Conservation (phyloP, 1,284 basidiomycete genomes). For the Malassezia brasiliensis region DNA sequence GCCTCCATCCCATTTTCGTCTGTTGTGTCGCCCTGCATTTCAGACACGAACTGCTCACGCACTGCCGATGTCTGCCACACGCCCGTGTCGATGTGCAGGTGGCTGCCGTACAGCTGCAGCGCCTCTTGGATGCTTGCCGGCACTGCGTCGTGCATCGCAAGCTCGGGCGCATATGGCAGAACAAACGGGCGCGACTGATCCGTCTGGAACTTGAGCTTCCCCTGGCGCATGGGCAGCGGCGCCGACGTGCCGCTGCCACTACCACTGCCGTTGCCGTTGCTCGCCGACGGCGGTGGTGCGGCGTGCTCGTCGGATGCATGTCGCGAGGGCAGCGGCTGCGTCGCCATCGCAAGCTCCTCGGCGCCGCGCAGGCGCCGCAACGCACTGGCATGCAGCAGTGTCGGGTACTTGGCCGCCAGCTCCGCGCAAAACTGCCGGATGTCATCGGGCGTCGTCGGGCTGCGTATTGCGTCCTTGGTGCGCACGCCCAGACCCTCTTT, state of each 20-base stretch:
- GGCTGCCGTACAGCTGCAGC: constrained; percentile 74
- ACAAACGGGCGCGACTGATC: constrained; percentile 89
- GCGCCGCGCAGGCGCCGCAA: constrained; percentile 48
- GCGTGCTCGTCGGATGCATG: background rate
- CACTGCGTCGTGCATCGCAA: constrained; percentile 55
- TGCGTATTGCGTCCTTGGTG: constrained; percentile 19
- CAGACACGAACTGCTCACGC: constrained; percentile 12
- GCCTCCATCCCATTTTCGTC: constrained; percentile 20
- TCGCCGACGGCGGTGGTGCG: background rate
- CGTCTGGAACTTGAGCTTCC: constrained; percentile 97
- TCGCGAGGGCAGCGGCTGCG: constrained; percentile 2
- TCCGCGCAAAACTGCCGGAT: constrained; percentile 40
- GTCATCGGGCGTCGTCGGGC: constrained; percentile 38
- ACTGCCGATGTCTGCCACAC: constrained; percentile 79
- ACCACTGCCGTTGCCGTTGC: background rate
- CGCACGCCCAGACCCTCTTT: constrained; percentile 53
- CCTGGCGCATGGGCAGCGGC: constrained; percentile 57
- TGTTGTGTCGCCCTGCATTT: constrained; percentile 25
- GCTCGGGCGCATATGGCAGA: constrained; percentile 69
- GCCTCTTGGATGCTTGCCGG: constrained; percentile 94
- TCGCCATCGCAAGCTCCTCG: constrained; percentile 21
- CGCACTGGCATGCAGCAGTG: constrained; percentile 51
- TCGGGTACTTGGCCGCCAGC: constrained; percentile 42
- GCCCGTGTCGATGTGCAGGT: constrained; percentile 80
- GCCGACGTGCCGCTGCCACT: too few species aligned